Conservation (phyloP, 2,329 filamentous ascomycete species). For the Diaporthe destruens region DNA sequence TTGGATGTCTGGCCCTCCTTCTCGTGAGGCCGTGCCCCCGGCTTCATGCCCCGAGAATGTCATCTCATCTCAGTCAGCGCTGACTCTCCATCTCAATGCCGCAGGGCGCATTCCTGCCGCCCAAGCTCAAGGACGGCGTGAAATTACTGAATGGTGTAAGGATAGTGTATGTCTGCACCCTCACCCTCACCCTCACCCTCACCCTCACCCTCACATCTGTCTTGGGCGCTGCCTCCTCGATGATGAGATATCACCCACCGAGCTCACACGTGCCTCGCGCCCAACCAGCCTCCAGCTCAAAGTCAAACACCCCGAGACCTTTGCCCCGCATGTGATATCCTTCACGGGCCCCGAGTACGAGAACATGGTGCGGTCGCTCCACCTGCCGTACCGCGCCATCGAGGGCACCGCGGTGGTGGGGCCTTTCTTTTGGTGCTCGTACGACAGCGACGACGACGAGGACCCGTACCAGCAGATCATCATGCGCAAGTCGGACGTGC, state of each 20-base stretch:
- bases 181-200: not conserved
- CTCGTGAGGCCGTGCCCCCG: not conserved
- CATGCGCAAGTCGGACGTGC: conserved; percentile 75
- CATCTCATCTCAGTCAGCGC: conserved; percentile 2
- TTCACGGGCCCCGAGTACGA: conserved; percentile 63
- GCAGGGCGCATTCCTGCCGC: conserved; percentile 67
- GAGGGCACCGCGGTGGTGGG: conserved; percentile 71
- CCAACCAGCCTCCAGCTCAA: conserved; percentile 65
- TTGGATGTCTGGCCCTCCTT: no score
- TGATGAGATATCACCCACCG: not conserved
- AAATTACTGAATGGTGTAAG: conserved; percentile 64
- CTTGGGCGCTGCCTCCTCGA: not conserved
- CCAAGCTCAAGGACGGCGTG: conserved; percentile 57
- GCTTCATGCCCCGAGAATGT: not conserved
- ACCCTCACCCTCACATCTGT: not conserved
- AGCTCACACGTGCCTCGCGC: conserved; percentile 2
- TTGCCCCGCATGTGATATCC: conserved; percentile 67
- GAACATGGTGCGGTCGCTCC: conserved; percentile 67
- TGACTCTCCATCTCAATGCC: conserved; percentile 37
- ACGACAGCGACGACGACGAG: conserved; percentile 65
- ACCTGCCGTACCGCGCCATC: conserved; percentile 68
- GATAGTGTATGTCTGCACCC: conserved; percentile 61
- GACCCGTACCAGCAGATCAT: conserved; percentile 72
- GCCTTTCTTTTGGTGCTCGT: conserved; percentile 72
- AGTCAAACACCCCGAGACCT: conserved; percentile 69